These are phyloP conservation scores for Lanmaoa rubissima DNA, from an alignment of 768 basidiomycete species.

Conservation along the genomic window DNA sequence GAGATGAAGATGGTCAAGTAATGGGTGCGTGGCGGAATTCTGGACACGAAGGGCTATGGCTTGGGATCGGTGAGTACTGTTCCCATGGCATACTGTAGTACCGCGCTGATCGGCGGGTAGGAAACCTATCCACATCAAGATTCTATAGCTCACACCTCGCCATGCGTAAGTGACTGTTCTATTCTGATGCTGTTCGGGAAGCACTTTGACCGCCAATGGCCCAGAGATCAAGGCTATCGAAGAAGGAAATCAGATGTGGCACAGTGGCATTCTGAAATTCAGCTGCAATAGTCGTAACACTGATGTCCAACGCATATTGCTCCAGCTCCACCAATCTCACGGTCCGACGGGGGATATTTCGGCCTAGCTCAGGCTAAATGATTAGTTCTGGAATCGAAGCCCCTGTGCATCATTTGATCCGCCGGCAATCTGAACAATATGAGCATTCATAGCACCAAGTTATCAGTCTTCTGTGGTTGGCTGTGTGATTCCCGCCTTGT, in stretches of 20 bases:
- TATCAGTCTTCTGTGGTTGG: slow-evolving; percentile 23
- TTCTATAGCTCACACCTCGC: slow-evolving; percentile 6
- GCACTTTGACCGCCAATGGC: not conserved
- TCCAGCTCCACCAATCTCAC: not conserved
- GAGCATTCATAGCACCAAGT: not conserved
- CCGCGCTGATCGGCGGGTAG: not conserved
- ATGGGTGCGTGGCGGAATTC: slow-evolving; percentile 30
- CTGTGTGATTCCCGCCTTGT: slow-evolving; percentile 23
- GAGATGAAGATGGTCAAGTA: slow-evolving; percentile 58
- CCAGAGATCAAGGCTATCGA: slow-evolving; percentile 5
- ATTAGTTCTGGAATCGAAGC: not conserved
- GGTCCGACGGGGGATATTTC: not conserved
- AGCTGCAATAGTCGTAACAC: not conserved
- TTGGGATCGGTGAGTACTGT: slow-evolving; percentile 6
- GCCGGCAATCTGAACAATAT: not conserved
- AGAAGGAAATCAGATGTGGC: not conserved
- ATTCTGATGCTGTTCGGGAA: not conserved
- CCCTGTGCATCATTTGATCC: slow-evolving; percentile 7
- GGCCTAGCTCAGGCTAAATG: not conserved
- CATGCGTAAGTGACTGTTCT: not conserved
- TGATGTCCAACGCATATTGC: not conserved
- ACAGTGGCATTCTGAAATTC: slow-evolving; percentile 1
- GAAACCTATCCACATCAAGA: slow-evolving; percentile 6
- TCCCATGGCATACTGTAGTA: not conserved
- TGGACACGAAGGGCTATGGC: slow-evolving; percentile 31